Conservation (phyloP, 805 yeast genomes). For the Isabelozyma rhagii region DNA sequence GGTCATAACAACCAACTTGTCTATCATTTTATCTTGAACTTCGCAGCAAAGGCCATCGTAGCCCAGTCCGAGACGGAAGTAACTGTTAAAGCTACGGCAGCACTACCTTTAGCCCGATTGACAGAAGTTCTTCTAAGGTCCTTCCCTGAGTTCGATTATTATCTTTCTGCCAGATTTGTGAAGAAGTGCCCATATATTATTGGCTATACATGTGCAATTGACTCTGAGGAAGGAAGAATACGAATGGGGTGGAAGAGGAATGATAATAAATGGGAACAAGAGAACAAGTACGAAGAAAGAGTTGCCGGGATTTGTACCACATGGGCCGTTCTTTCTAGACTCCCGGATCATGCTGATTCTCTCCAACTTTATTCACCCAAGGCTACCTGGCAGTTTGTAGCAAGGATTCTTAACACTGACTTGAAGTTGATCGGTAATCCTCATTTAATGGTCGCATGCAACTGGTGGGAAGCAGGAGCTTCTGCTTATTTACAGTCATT, state of each 20-base stretch:
- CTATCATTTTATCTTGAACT: slow-evolving; percentile 73
- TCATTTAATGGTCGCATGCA: slow-evolving; percentile 67
- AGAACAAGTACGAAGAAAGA: slow-evolving; percentile 75
- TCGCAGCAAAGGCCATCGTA: slow-evolving; percentile 79
- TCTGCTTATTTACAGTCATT: slow-evolving; percentile 50
- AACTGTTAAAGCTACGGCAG: slow-evolving; percentile 69
- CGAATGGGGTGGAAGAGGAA: slow-evolving; percentile 85
- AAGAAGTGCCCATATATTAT: slow-evolving; percentile 88
- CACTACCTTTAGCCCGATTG: slow-evolving; percentile 74
- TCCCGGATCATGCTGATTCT: slow-evolving; percentile 11
- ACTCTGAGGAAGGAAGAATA: slow-evolving; percentile 75
- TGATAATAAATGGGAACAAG: slow-evolving; percentile 56
- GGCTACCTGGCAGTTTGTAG: slow-evolving; percentile 64
- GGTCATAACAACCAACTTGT: slow-evolving; percentile 43
- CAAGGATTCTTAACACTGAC: slow-evolving; percentile 65
- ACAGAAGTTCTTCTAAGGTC: slow-evolving; percentile 50
- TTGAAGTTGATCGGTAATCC: slow-evolving; percentile 52
- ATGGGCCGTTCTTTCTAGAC: slow-evolving; percentile 69
- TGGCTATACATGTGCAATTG: slow-evolving; percentile 73
- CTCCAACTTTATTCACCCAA: slow-evolving; percentile 53
- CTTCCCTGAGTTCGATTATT: slow-evolving; percentile 51
- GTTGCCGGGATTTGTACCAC: slow-evolving; percentile 82
- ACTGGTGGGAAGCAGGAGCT: slow-evolving; percentile 93
- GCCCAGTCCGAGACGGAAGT: slow-evolving; percentile 94
- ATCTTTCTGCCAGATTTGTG: slow-evolving; percentile 72